A percentile compares a stretch with the other conserved stretches of the same genome.
These are phyloP conservation scores for Magnusiomyces paraingens DNA, from an alignment of 1,139 yeast genomes.

Conservation along the genomic window DNA sequence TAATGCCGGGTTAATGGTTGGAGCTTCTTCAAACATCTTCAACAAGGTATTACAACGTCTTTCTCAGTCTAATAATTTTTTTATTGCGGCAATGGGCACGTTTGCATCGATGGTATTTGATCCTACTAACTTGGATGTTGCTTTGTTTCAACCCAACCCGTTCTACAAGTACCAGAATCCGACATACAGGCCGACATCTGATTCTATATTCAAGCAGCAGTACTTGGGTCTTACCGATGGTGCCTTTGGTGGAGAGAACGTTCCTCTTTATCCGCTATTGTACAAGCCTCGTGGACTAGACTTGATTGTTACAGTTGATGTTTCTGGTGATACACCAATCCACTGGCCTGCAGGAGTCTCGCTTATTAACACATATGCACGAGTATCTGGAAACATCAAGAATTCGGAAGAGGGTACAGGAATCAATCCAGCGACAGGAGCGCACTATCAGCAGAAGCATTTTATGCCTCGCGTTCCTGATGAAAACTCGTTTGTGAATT, in stretches of 20 bases:
- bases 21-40: constrained; percentile 66
- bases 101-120: constrained; percentile 8
- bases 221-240: constrained; percentile 72
- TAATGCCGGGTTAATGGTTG: constrained; percentile 66
- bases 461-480: constrained; percentile 14
- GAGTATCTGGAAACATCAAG: constrained; percentile 82
- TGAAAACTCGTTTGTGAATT: constrained; percentile 47
- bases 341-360: constrained; percentile 59
- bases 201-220: constrained; percentile 33
- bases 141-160: constrained; percentile 65
- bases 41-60: constrained; percentile 40
- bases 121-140: constrained; percentile 48
- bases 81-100: constrained; percentile 14
- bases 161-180: constrained; percentile 35
- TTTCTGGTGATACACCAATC: constrained; percentile 70
- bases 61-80: constrained; percentile 16
- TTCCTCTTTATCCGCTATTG: constrained; percentile 72
- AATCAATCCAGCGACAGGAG: constrained; percentile 3
- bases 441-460: not conserved
- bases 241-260: constrained; percentile 75
- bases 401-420: constrained; percentile 45
- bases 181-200: not conserved
- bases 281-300: constrained; percentile 68
- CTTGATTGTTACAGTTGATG: constrained; percentile 75
- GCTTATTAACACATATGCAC: constrained; percentile 52